Conservation (phyloP, 805 yeast genomes). For the Danielozyma ontarioensis region DNA sequence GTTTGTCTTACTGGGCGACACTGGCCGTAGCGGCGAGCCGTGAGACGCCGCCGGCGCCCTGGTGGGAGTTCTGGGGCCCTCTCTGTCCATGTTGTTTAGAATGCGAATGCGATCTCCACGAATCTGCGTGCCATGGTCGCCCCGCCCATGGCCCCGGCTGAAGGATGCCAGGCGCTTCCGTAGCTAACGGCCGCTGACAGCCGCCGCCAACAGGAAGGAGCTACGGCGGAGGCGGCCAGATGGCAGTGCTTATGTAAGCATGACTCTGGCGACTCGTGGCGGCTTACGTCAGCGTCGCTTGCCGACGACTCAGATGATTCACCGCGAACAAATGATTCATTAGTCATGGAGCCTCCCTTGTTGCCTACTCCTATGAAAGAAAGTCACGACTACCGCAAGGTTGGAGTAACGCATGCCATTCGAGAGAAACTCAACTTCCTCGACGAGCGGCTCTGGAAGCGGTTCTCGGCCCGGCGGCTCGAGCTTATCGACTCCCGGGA, state of each 20-base stretch:
- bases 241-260: too few species aligned
- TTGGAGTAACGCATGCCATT: slow-evolving; percentile 55
- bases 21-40: slow-evolving; percentile 13
- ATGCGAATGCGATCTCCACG: too few species aligned
- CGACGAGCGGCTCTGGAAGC: slow-evolving; percentile 84
- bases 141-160: too few species aligned
- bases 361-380: neutral
- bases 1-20: slow-evolving; percentile 21
- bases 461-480: slow-evolving; percentile 82
- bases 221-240: too few species aligned
- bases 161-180: too few species aligned
- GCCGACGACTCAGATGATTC: neutral
- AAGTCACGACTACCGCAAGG: slow-evolving; percentile 23
- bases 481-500: slow-evolving; percentile 79
- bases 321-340: neutral
- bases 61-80: neutral
- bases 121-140: too few species aligned
- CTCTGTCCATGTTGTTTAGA: neutral
- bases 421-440: slow-evolving; percentile 63
- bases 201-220: too few species aligned
- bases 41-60: neutral
- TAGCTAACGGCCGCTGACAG: too few species aligned
- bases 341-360: neutral
- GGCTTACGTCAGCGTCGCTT: too few species aligned
- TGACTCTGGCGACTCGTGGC: too few species aligned